A percentile compares a stretch with the other conserved stretches of the same genome.
phyloP scores from a whole-genome alignment of 1,284 basidiomycete genomes.

The Ganoderma multipileum region DNA sequence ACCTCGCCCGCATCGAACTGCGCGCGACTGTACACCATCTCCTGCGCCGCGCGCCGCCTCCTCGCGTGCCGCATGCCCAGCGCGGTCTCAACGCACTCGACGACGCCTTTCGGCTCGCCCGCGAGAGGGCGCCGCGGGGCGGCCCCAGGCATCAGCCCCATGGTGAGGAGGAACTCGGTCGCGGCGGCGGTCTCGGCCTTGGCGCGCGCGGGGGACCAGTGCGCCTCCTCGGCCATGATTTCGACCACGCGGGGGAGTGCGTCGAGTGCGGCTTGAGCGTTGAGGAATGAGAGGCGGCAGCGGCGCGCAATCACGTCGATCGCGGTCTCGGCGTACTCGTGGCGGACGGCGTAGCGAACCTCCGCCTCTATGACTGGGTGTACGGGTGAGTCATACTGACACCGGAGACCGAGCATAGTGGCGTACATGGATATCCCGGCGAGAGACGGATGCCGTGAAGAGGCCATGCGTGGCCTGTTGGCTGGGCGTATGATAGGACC shows the following conservation, averaged over 20 bases:
- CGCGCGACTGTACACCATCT: slow-evolving; percentile 57
- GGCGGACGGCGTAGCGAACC: slow-evolving; percentile 87
- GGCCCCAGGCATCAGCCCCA: slow-evolving; percentile 70
- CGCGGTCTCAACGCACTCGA: slow-evolving; percentile 45
- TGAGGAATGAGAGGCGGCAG: slow-evolving; percentile 92
- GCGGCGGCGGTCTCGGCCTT: slow-evolving; percentile 66
- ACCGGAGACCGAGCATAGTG: not conserved
- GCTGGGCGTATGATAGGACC: slow-evolving; percentile 83
- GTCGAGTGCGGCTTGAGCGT: slow-evolving; percentile 87
- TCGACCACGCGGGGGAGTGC: slow-evolving; percentile 89
- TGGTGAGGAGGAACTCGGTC: slow-evolving; percentile 73
- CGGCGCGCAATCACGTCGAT: slow-evolving; percentile 94
- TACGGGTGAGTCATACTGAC: slow-evolving; percentile 2
- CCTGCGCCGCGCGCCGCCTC: slow-evolving; percentile 37
- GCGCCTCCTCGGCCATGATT: slow-evolving; percentile 89
- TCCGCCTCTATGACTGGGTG: slow-evolving; percentile 87
- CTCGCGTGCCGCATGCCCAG: slow-evolving; percentile 39
- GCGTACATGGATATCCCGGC: slow-evolving; percentile 80
- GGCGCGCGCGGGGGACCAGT: slow-evolving; percentile 72
- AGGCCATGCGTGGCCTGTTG: slow-evolving; percentile 86
- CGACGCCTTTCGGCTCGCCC: slow-evolving; percentile 41
- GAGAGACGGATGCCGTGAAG: slow-evolving; percentile 84
- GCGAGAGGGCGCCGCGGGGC: slow-evolving; percentile 35
- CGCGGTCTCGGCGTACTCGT: slow-evolving; percentile 93
- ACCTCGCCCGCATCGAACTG: slow-evolving; percentile 78